Evolutionary conservation across 208 protist species (phyloP).

Genomic region (Paratrypanosoma confusum): DNA sequence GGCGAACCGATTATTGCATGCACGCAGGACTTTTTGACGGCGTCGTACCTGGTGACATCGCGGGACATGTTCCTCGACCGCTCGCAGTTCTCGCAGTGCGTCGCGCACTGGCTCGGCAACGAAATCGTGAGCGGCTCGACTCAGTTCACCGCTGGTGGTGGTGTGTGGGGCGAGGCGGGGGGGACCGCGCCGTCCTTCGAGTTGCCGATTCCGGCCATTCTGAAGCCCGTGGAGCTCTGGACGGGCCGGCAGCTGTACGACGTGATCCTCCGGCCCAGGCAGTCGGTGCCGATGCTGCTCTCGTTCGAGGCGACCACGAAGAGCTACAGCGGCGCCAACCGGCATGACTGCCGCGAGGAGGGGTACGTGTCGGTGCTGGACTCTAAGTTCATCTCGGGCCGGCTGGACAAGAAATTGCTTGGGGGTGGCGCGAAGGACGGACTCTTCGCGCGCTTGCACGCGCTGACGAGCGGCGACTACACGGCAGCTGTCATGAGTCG

Average conservation of each 20-base stretch:
- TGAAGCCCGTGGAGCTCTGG: conserved; percentile 97
- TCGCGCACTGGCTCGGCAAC: conserved; percentile 81
- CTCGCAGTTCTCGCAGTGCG: conserved; percentile 76
- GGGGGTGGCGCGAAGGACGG: conserved; percentile 91
- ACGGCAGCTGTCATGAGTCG: conserved; percentile 92
- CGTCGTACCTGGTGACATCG: conserved; percentile 91
- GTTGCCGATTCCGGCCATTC: conserved; percentile 93
- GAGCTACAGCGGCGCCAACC: conserved; percentile 59
- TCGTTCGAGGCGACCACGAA: conserved; percentile 89
- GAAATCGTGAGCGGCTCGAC: no score
- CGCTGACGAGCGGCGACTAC: conserved; percentile 63
- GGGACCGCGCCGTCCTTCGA: no score
- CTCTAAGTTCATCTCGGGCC: conserved; percentile 92
- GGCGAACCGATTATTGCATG: conserved; percentile 97
- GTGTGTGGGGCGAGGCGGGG: no score
- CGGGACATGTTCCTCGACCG: conserved; percentile 96
- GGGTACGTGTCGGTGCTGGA: conserved; percentile 93
- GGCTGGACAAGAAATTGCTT: conserved; percentile 96
- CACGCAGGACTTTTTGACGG: conserved; percentile 99
- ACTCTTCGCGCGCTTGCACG: conserved; percentile 94
- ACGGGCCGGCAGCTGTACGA: conserved; percentile 98
- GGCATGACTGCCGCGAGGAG: conserved; percentile 73
- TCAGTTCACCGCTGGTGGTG: no score
- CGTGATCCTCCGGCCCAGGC: conserved; percentile 82
- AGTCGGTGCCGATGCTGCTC: conserved; percentile 46